phyloP scores from a whole-genome alignment of 2,329 filamentous ascomycete genomes.

The Neofusicoccum laricinum region DNA sequence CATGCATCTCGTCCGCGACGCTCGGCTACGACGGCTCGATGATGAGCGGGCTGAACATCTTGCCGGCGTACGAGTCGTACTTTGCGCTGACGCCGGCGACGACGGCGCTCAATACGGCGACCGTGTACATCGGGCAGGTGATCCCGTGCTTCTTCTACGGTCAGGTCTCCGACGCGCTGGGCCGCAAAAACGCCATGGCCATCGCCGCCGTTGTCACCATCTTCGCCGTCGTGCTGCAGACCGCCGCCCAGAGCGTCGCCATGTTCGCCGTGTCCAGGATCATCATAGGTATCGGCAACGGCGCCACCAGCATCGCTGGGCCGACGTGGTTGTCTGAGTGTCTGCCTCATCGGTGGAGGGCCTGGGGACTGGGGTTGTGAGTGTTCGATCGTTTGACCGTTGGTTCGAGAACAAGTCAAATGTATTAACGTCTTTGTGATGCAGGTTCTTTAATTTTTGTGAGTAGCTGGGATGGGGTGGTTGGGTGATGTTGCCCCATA shows the following conservation, averaged over 20 bases:
- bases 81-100: slow-evolving; percentile 54
- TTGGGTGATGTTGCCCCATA: too few species aligned
- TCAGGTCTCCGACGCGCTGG: slow-evolving; percentile 41
- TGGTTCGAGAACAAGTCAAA: slow-evolving; percentile 24
- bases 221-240: slow-evolving; percentile 47
- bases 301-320: slow-evolving; percentile 43
- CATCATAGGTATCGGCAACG: slow-evolving; percentile 47
- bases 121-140: slow-evolving; percentile 53
- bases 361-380: slow-evolving; percentile 41
- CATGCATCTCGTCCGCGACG: slow-evolving; percentile 4
- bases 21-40: slow-evolving; percentile 45
- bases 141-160: slow-evolving; percentile 46
- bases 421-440: slow-evolving; percentile 13
- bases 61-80: slow-evolving; percentile 56
- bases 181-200: slow-evolving; percentile 45
- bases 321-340: slow-evolving; percentile 51
- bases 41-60: slow-evolving; percentile 57
- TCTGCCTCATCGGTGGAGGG: slow-evolving; percentile 44
- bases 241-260: slow-evolving; percentile 49
- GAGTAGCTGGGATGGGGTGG: not conserved
- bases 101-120: slow-evolving; percentile 54
- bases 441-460: slow-evolving; percentile 8
- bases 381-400: not conserved
- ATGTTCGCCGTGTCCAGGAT: slow-evolving; percentile 52
- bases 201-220: slow-evolving; percentile 42